Evolutionary conservation across 2,329 filamentous ascomycete species (phyloP).

Genomic region (Tolypocladium ophioglossoides): DNA sequence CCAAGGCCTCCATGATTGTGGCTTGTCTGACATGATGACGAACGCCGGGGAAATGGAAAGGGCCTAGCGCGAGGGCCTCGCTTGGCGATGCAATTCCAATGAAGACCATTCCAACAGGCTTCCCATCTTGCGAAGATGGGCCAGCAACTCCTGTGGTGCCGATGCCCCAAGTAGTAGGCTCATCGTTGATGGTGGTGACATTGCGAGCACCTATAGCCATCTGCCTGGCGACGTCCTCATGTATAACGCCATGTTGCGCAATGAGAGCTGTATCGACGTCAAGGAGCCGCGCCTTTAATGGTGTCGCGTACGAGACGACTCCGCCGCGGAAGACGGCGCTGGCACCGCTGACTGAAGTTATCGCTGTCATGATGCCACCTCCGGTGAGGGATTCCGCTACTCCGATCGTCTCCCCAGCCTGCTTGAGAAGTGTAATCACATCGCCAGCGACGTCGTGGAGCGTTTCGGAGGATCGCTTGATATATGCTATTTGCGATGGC

Average conservation of each 20-base stretch:
- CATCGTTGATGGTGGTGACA: background rate
- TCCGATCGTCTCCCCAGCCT: conserved; percentile 13
- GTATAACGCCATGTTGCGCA: background rate
- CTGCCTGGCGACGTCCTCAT: background rate
- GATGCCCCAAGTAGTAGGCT: background rate
- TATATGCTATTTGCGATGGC: background rate
- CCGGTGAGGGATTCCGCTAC: conserved; percentile 22
- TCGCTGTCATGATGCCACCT: conserved; percentile 18
- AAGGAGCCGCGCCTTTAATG: conserved; percentile 17
- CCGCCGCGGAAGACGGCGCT: conserved; percentile 21
- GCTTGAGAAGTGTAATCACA: background rate
- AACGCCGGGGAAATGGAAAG: background rate
- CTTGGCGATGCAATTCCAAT: background rate
- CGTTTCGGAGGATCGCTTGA: background rate
- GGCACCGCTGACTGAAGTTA: conserved; percentile 18
- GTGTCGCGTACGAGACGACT: conserved; percentile 20
- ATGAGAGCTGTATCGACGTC: background rate
- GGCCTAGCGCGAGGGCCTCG: background rate
- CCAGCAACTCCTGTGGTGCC: background rate
- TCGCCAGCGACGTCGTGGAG: background rate
- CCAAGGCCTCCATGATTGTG: background rate
- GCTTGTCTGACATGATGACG: background rate
- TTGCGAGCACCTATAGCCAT: background rate
- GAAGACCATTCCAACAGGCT: background rate
- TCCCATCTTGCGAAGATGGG: background rate